Evolutionary conservation across 108 stramenopile species (phyloP).

Genomic region (Nannochloropsis salina): DNA sequence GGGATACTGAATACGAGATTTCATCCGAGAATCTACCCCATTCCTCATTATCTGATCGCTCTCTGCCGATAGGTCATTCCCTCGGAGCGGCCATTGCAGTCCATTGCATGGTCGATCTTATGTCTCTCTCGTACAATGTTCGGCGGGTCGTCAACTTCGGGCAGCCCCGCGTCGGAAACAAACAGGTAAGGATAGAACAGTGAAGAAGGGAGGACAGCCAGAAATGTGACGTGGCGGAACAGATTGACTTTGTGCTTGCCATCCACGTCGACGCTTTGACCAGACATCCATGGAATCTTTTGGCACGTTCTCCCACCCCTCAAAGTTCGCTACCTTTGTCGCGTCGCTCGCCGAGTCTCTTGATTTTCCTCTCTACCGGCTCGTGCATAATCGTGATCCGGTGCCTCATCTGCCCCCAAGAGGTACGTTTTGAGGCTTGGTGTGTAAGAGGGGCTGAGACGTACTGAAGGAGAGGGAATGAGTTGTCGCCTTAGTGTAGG

Average conservation of each 20-base stretch:
- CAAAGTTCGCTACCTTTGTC: neutral
- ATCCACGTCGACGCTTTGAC: neutral
- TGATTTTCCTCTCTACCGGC: neutral
- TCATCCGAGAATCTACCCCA: too few species aligned
- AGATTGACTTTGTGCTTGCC: neutral
- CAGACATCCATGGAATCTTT: too few species aligned
- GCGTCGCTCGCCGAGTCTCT: neutral
- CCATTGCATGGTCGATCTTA: neutral
- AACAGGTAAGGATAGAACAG: neutral
- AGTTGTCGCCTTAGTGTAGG: neutral
- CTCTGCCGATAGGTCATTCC: neutral
- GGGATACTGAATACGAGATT: neutral
- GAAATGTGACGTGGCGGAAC: too few species aligned
- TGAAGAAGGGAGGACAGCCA: neutral
- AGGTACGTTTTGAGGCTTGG: neutral
- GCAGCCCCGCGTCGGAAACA: neutral
- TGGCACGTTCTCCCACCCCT: neutral
- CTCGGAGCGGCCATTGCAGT: constrained; percentile 7
- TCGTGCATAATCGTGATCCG: constrained; percentile 31
- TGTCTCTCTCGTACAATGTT: neutral
- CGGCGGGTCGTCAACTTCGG: neutral
- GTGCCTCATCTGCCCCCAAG: constrained; percentile 27
- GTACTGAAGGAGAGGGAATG: neutral
- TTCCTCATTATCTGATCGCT: too few species aligned
- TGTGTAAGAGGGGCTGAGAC: neutral